Base-by-base conservation (phyloP, 2,329 filamentous ascomycete species). In the Aspergillus sp. region DNA sequence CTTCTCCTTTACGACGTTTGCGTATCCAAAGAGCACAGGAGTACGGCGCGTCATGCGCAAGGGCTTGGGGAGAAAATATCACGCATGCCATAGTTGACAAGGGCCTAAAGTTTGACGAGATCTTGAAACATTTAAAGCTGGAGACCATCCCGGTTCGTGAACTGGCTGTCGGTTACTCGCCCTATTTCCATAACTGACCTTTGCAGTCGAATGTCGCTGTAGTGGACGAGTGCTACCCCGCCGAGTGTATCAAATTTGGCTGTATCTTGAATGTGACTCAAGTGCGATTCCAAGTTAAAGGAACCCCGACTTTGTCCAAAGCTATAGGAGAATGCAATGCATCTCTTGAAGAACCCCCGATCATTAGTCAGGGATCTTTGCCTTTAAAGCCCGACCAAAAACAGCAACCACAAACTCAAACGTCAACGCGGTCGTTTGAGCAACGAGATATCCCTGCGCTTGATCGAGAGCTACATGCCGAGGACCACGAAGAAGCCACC, bases 11-110 rank as follows among this genome's bases (percentile, higher is more conserved):
- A 7, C 84, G 93, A 40, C 84, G 84, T 55, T 74, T 87, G 57
- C 87, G 90, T 4, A 96, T 97, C 52, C 82, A 82, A 31, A 92
- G 88, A 70, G 87, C 90, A 0, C 82, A 85, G 52, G 87, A 91
- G 66, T 87, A 87, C 70, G 93, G 93, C 44, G 93, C 89, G 1
- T 76, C 71, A 1, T 95, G 92, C 87, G 83, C 85, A 27, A 82
- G 81, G 51, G 75, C 80, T 0, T 84, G 87, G 68, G 72, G 73
- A 31, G 66, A 71, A 0, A 74, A 74, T 21, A 84, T 95, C 15
- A 96, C 89, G 0, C 91, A 96, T 74, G 77, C 96, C 49, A 82
- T 98, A 58, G 87, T 91, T 2, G 93, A 97, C 68, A 88, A 86
- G 62, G 75, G 75, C 1, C 75, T 95, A 50, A 77, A 77, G 0